Conservation (phyloP, 129 eudicot genomes). For the Tanacetum coccineum region DNA sequence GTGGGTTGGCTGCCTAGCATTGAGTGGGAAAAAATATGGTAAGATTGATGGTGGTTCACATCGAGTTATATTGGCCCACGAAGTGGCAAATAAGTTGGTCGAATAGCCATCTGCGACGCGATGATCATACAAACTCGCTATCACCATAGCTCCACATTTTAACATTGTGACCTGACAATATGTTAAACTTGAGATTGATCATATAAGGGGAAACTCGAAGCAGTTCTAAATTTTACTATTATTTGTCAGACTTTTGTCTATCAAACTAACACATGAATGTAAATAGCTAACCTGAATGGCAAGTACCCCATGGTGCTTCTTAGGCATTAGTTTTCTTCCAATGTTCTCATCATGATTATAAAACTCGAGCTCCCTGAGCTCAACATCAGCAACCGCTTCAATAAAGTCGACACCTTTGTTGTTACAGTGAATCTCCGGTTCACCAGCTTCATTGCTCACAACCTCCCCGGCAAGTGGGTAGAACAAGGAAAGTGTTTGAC, state of each 20-base stretch:
- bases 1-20: constrained; percentile 43
- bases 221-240: too few species aligned
- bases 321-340: too few species aligned
- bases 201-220: too few species aligned
- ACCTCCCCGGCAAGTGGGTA: constrained; percentile 47
- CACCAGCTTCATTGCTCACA: constrained; percentile 38
- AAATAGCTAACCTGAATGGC: too few species aligned
- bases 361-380: constrained; percentile 38
- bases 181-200: constrained; percentile 31
- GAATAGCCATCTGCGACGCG: constrained; percentile 61
- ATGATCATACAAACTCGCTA: constrained; percentile 49
- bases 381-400: constrained; percentile 42
- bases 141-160: constrained; percentile 50
- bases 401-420: constrained; percentile 49
- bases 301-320: too few species aligned
- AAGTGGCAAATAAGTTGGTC: constrained; percentile 50
- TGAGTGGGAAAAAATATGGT: constrained; percentile 55
- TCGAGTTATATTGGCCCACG: constrained; percentile 53
- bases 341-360: constrained; percentile 41
- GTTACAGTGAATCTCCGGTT: constrained; percentile 45
- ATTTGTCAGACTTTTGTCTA: too few species aligned
- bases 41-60: constrained; percentile 23
- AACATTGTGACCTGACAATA: constrained; percentile 42
- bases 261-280: too few species aligned
- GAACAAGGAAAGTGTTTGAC: constrained; percentile 33